phyloP scores from a whole-genome alignment of 2,329 filamentous ascomycete genomes.

The Colletotrichum filicis region DNA sequence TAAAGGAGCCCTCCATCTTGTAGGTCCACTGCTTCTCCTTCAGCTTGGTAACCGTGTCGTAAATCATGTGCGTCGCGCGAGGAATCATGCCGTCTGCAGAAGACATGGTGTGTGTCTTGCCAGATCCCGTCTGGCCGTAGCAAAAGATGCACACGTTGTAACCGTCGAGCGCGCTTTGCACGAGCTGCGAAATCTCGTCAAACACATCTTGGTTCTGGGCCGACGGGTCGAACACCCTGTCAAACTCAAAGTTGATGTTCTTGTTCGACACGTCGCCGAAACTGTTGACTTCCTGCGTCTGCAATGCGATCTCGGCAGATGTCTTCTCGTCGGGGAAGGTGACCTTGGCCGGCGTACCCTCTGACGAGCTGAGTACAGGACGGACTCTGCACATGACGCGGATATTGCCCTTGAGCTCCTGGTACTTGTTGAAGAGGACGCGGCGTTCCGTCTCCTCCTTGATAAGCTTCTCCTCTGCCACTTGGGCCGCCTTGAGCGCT shows the following conservation, averaged over 20 bases:
- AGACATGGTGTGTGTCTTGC: conserved; percentile 98
- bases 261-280: conserved; percentile 81
- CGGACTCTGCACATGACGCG: conserved; percentile 97
- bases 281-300: conserved; percentile 85
- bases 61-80: conserved; percentile 91
- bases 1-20: conserved; percentile 92
- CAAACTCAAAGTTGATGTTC: conserved; percentile 88
- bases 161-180: conserved; percentile 94
- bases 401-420: conserved; percentile 98
- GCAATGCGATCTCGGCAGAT: conserved; percentile 85
- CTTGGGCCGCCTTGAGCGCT: conserved; percentile 75
- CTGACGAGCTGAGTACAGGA: conserved; percentile 70
- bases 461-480: conserved; percentile 83
- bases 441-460: conserved; percentile 91
- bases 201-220: conserved; percentile 89
- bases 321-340: conserved; percentile 86
- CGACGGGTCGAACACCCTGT: conserved; percentile 86
- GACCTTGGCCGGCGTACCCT: conserved; percentile 78
- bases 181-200: conserved; percentile 94
- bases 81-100: conserved; percentile 94
- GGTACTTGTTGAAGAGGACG: conserved; percentile 96
- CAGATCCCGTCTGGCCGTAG: conserved; percentile 96
- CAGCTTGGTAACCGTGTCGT: conserved; percentile 84
- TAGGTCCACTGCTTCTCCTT: conserved; percentile 95
- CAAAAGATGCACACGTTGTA: conserved; percentile 99